Evolutionary conservation across 768 basidiomycete genomes (phyloP).

Genomic region (Megacollybia marginata): DNA sequence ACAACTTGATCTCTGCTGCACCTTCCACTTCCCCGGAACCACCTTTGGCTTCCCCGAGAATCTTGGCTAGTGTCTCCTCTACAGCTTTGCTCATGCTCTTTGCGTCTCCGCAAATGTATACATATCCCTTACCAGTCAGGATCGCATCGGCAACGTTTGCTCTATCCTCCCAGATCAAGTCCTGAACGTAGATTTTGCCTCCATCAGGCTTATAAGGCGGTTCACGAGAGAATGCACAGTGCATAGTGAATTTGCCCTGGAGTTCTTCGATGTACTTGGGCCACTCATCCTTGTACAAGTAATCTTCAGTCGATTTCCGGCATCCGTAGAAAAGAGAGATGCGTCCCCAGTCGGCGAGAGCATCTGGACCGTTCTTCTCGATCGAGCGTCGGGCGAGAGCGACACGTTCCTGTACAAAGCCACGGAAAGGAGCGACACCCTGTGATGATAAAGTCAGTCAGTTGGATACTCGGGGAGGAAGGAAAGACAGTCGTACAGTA

Average conservation of each 20-base stretch:
- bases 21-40: slow-evolving; percentile 86
- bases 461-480: slow-evolving; percentile 5
- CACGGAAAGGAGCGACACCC: slow-evolving; percentile 99
- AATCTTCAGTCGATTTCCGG: slow-evolving; percentile 83
- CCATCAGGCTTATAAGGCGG: slow-evolving; percentile 81
- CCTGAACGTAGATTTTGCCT: slow-evolving; percentile 98
- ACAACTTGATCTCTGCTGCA: slow-evolving; percentile 81
- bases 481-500: slow-evolving; percentile 57
- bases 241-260: slow-evolving; percentile 85
- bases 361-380: slow-evolving; percentile 93
- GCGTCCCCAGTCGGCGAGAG: slow-evolving; percentile 90
- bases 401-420: slow-evolving; percentile 96
- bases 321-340: slow-evolving; percentile 97
- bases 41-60: slow-evolving; percentile 91
- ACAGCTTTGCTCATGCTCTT: slow-evolving; percentile 95
- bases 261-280: slow-evolving; percentile 79
- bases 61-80: slow-evolving; percentile 77
- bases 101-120: slow-evolving; percentile 96
- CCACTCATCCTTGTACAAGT: slow-evolving; percentile 95
- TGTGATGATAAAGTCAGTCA: slow-evolving; percentile 25
- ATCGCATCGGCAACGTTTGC: slow-evolving; percentile 82
- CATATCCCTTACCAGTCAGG: slow-evolving; percentile 91
- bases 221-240: slow-evolving; percentile 87
- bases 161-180: slow-evolving; percentile 84
- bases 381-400: slow-evolving; percentile 90